phyloP scores from a whole-genome alignment of 768 basidiomycete species.

The Favolaschia claudopus region DNA sequence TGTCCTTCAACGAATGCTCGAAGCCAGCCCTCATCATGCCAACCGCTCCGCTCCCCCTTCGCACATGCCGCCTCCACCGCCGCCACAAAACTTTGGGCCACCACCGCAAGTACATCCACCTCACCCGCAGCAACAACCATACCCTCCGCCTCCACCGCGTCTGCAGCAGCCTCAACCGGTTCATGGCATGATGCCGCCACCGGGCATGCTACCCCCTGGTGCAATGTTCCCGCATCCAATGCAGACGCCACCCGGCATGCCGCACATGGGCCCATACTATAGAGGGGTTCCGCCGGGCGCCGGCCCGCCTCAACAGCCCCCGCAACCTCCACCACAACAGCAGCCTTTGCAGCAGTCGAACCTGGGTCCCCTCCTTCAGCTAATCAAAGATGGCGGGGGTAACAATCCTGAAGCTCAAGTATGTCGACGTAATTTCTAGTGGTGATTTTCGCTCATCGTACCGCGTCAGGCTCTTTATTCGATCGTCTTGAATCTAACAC shows the following conservation, averaged over 20 bases:
- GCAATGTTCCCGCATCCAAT: conserved; percentile 42
- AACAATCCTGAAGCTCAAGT: conserved; percentile 12
- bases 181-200: conserved; percentile 39
- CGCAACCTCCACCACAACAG: conserved; percentile 37
- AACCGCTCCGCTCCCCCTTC: conserved; percentile 24
- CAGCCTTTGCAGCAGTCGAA: conserved; percentile 33
- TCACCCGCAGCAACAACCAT: conserved; percentile 27
- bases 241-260: conserved; percentile 39
- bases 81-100: conserved; percentile 62
- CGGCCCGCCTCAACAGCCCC: conserved; percentile 35
- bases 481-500: conserved; percentile 49
- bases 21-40: conserved; percentile 40
- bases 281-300: conserved; percentile 23
- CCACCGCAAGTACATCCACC: conserved; percentile 37
- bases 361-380: conserved; percentile 38
- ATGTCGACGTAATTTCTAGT: conserved; percentile 38
- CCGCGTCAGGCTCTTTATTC: conserved; percentile 41
- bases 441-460: conserved; percentile 35
- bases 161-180: conserved; percentile 42
- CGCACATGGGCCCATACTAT: conserved; percentile 44
- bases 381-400: conserved; percentile 28
- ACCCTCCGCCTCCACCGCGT: conserved; percentile 38
- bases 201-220: conserved; percentile 41
- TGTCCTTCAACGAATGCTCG: conserved; percentile 76
- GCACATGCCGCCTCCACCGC: conserved; percentile 39